Percentiles rank a stretch among this genome's conserved stretches.
Evolutionary conservation across 2,329 filamentous ascomycete genomes (phyloP).

Genomic region (Coleophoma cylindrospora): DNA sequence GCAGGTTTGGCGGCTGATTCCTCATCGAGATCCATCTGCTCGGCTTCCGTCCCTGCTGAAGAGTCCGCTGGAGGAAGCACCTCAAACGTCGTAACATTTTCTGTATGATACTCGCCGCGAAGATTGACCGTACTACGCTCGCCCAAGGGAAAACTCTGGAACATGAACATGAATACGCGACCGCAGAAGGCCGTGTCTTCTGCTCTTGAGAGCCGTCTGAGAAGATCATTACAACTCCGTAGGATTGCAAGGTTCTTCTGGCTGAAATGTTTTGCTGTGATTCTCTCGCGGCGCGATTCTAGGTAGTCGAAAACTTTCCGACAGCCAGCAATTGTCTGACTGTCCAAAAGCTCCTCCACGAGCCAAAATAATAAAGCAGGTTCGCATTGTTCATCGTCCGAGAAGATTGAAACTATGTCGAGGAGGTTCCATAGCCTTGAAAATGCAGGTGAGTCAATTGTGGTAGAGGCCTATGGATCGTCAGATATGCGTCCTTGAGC

Average conservation of each 20-base stretch:
- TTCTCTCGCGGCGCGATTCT: constrained; percentile 84
- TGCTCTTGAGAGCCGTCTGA: constrained; percentile 89
- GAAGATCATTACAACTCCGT: constrained; percentile 89
- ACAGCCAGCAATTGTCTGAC: constrained; percentile 89
- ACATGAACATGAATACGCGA: constrained; percentile 96
- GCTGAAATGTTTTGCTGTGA: constrained; percentile 75
- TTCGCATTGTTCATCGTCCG: constrained; percentile 74
- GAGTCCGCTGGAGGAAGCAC: constrained; percentile 34
- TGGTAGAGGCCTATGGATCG: constrained; percentile 58
- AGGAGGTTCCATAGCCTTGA: constrained; percentile 88
- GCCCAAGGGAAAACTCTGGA: constrained; percentile 93
- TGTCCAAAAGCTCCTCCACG: constrained; percentile 91
- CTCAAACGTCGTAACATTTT: constrained; percentile 88
- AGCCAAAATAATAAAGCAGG: constrained; percentile 82
- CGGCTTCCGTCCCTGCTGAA: constrained; percentile 29
- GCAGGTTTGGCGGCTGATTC: constrained; percentile 30
- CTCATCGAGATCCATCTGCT: constrained; percentile 64
- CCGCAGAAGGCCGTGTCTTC: constrained; percentile 98
- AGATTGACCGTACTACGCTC: constrained; percentile 98
- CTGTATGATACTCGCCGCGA: constrained; percentile 89
- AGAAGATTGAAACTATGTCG: constrained; percentile 84
- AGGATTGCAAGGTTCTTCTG: constrained; percentile 86
- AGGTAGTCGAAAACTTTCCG: constrained; percentile 90
- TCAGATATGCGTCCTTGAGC: constrained; percentile 24
- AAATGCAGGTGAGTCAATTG: constrained; percentile 74